These are phyloP conservation scores for Pseudogymnoascus sp. DNA, from an alignment of 2,329 filamentous ascomycete species.

Conservation along the genomic window DNA sequence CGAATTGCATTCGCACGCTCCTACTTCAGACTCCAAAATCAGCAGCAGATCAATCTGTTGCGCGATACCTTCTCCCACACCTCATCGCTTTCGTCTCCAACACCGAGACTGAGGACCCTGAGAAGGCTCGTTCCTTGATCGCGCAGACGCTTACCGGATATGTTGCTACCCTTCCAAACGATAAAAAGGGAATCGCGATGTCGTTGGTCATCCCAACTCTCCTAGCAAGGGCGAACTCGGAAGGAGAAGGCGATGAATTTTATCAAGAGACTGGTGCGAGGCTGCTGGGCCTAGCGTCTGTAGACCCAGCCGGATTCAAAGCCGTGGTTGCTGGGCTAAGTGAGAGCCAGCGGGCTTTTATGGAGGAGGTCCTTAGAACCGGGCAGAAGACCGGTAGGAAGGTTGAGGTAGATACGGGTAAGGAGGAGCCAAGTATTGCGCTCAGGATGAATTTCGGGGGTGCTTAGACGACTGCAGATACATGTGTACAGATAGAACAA, in stretches of 20 bases:
- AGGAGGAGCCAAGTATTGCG: slow-evolving; percentile 71
- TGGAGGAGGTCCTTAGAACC: slow-evolving; percentile 72
- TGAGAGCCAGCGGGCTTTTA: slow-evolving; percentile 60
- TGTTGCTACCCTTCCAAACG: slow-evolving; percentile 41
- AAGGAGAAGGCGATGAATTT: slow-evolving; percentile 41
- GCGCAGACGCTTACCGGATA: slow-evolving; percentile 70
- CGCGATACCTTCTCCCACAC: slow-evolving; percentile 65
- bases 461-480: neutral
- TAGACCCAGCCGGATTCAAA: slow-evolving; percentile 66
- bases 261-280: slow-evolving; percentile 68
- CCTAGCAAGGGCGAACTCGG: slow-evolving; percentile 60
- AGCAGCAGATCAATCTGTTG: slow-evolving; percentile 62
- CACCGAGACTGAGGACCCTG: slow-evolving; percentile 67
- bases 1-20: slow-evolving; percentile 80
- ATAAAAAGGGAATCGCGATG: slow-evolving; percentile 52
- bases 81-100: slow-evolving; percentile 67
- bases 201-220: slow-evolving; percentile 71
- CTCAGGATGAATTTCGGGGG: slow-evolving; percentile 84
- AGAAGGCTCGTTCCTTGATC: slow-evolving; percentile 62
- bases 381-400: slow-evolving; percentile 41
- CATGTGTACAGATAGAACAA: neutral
- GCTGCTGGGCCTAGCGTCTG: slow-evolving; percentile 72
- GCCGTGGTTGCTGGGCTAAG: slow-evolving; percentile 64
- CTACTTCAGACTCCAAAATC: slow-evolving; percentile 58
- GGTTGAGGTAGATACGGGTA: slow-evolving; percentile 34